These are phyloP conservation scores for Globisporangium mamillatum DNA, from an alignment of 352 stramenopile species.

Conservation along the genomic window DNA sequence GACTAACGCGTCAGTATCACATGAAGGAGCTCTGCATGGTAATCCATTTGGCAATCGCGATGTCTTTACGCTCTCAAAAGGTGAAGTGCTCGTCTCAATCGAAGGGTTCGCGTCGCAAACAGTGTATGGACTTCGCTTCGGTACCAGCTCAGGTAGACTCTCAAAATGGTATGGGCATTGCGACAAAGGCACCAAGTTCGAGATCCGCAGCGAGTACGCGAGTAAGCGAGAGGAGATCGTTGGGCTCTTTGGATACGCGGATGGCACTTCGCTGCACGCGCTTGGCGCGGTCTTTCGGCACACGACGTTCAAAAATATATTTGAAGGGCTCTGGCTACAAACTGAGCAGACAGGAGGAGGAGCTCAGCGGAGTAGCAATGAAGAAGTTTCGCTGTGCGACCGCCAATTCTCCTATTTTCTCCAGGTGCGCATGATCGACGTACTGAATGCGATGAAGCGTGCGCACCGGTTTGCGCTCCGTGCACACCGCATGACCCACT, in stretches of 20 bases:
- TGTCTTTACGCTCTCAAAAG: conserved; percentile 45
- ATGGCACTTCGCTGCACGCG: conserved; percentile 61
- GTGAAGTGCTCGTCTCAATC: conserved; percentile 59
- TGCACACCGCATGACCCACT: conserved; percentile 33
- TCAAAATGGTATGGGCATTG: conserved; percentile 80
- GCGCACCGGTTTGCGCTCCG: conserved; percentile 54
- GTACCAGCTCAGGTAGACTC: conserved; percentile 44
- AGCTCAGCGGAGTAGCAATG: conserved; percentile 1
- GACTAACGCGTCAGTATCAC: conserved; percentile 36
- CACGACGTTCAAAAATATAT: conserved; percentile 72
- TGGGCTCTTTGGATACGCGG: conserved; percentile 61
- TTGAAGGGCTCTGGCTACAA: conserved; percentile 76
- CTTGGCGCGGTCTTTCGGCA: conserved; percentile 60
- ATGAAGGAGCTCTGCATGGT: conserved; percentile 52
- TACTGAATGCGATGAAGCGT: conserved; percentile 57
- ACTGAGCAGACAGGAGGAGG: conserved; percentile 9
- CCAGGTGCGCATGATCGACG: conserved; percentile 71
- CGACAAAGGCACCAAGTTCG: conserved; percentile 68
- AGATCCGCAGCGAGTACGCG: conserved; percentile 50
- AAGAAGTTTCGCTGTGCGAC: conserved; percentile 44
- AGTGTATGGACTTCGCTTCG: conserved; percentile 64
- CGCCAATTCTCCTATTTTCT: conserved; percentile 81
- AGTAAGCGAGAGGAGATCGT: conserved; percentile 67
- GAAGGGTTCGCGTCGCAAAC: conserved; percentile 76
- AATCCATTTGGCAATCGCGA: conserved; percentile 73